Evolutionary conservation across 306 rosid species (phyloP), one percentile per base, ranked within the genome.

Genomic region (Fragaria vesca): DNA sequence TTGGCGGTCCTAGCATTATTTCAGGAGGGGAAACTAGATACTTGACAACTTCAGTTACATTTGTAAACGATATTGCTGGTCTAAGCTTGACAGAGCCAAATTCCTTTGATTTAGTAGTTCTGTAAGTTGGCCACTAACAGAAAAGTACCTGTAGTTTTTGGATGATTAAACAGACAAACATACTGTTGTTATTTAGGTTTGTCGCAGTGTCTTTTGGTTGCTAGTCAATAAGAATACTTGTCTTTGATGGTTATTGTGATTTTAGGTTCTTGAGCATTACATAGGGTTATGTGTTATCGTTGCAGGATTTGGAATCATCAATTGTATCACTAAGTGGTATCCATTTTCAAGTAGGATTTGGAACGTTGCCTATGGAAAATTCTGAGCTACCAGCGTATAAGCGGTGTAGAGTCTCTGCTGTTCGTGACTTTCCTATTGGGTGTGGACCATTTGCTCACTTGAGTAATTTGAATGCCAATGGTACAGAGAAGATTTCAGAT

Each of bases 341-440:
- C 13, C 78, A 79, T 72, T 86, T 81, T 52, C 82, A 81, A 70
- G 85, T 76, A 74, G 77, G 80, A 58, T 28, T 30, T 72, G 82
- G 81, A 81, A 81, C 47, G 60, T 45, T 76, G 32, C 65, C 34
- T 6, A 80, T 74, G 85, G 90, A 83, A 81, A 86, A 83, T 77
- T 87, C 90, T 7, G 79, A 50, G 65, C 66, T 43, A 28, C 79
- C 84, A 6, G 51, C 70, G 80, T 87, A 69, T 77, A 89, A 91
- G 82, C 74, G 78, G 54, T 89, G 87, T 20, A 82, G 69, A 78
- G 78, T 87, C 76, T 92, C 88, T 47, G 92, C 91, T 7, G 20
- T 86, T 84, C 97, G 95, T 9, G 92, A 94, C 80, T 94, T 76
- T 74, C 97, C 98, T 4, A 81, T 76, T 2, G 92, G 86, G 12